Base-by-base conservation (phyloP, 2,329 filamentous ascomycete species). In the Paraphaeosphaeria minitans region DNA sequence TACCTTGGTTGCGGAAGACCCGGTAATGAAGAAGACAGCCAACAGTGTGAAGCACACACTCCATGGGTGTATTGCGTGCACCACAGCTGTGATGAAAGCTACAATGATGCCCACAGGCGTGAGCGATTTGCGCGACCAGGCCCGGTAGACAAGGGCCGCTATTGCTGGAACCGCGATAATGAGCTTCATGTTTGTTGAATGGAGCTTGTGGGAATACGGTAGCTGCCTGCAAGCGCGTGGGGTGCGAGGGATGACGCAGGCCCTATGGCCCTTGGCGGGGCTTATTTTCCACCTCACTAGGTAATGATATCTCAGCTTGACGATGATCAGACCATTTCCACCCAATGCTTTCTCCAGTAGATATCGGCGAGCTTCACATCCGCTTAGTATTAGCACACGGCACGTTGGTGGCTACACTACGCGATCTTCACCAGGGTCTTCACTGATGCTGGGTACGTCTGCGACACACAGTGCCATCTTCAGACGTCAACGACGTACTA, bases 31-130 rank as follows among this genome's bases (percentile, higher is more conserved):
- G 81, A 98, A 98, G 37, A 93, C 85, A 51, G 85, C 85, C 1
- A 98, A 83, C 12, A 97, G 83, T 29, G 85, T 85, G 78, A 97
- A 96, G n/a, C 92, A 93, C n/a, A 93, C 81, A 60, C 91, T 91
- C 89, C 92, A 97, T 3, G 94, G 94, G 77, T 98, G 93, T n/a
- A 93, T 79, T 16, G 93, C 92, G 76, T 99, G 95, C 12, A 90
- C 86, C 47, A 85, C 76, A 4, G 92, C 93, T 4, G 93, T 96
- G 45, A 89, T 69, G 5, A 83, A 81, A 3, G 94, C 94, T 13
- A 86, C 85, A 39, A 89, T 66, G 66, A 97, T 86, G 60, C 93
- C 94, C 7, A 83, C 79, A 0, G 89, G 86, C 0, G 94, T 98
- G 41, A 99, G 84, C 24, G 89, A 93, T 56, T 78, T 78, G 22